Percentiles rank a stretch among this genome's conserved stretches.
Evolutionary conservation across 441 rosid genomes (phyloP).

Genomic region (Euphorbia schlechtendalii): DNA sequence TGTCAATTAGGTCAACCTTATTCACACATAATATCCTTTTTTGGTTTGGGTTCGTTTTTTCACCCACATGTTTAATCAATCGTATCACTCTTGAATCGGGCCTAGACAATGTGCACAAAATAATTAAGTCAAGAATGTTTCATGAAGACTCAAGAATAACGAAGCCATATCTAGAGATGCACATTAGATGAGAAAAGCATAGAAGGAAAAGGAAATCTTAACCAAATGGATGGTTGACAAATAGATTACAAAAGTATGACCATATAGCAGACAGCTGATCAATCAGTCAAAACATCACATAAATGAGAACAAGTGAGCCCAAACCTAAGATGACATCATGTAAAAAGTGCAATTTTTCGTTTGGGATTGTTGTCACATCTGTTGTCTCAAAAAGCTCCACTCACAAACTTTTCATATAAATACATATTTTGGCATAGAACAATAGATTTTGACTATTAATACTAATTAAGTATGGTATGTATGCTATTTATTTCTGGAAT

Average conservation of each 20-base stretch:
- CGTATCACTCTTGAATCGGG: slow-evolving; percentile 77
- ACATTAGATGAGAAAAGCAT: background rate
- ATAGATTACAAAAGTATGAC: background rate
- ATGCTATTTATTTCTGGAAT: too few relatives aligned
- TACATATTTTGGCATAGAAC: too few relatives aligned
- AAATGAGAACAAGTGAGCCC: background rate
- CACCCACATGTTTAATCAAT: slow-evolving; percentile 66
- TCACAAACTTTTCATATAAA: too few relatives aligned
- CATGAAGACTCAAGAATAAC: slow-evolving; percentile 1
- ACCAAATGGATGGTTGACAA: background rate
- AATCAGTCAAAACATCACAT: background rate
- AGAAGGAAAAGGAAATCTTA: background rate
- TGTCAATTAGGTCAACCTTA: slow-evolving; percentile 79
- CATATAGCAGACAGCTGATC: background rate
- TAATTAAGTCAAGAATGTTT: background rate
- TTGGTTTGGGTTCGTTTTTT: slow-evolving; percentile 53
- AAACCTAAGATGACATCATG: background rate
- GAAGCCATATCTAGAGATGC: background rate
- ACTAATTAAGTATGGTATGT: too few relatives aligned
- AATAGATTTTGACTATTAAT: too few relatives aligned
- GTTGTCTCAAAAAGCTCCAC: too few relatives aligned
- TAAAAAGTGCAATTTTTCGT: background rate
- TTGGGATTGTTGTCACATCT: too few relatives aligned
- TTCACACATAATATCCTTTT: slow-evolving; percentile 81
- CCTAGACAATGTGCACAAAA: slow-evolving; percentile 25